Conservation (phyloP, 352 stramenopile genomes). For the Lagenidium giganteum region DNA sequence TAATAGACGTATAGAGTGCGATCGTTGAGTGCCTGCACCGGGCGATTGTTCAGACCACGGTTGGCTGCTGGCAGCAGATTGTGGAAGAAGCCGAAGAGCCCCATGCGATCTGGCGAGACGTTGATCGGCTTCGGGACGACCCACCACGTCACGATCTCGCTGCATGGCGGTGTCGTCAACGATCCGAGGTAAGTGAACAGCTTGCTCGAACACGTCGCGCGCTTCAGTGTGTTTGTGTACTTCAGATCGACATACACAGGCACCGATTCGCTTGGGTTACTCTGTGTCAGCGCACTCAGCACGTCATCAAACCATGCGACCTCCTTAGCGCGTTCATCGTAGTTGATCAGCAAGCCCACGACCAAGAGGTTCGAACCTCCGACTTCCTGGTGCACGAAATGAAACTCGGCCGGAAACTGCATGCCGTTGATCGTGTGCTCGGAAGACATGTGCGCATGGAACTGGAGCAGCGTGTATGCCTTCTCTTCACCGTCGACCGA, state of each 20-base stretch:
- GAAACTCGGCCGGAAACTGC: slow-evolving; percentile 37
- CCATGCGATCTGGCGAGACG: slow-evolving; percentile 29
- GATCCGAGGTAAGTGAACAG: slow-evolving; percentile 66
- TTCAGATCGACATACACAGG: slow-evolving; percentile 37
- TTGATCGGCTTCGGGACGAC: slow-evolving; percentile 48
- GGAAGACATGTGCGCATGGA: slow-evolving; percentile 51
- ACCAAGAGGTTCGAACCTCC: slow-evolving; percentile 32
- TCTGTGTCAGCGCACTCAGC: slow-evolving; percentile 31
- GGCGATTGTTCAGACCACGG: slow-evolving; percentile 35
- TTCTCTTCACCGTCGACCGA: slow-evolving; percentile 32
- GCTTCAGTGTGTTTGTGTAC: slow-evolving; percentile 53
- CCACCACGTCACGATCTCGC: slow-evolving; percentile 57
- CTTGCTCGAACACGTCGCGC: slow-evolving; percentile 36
- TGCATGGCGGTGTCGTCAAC: slow-evolving; percentile 55
- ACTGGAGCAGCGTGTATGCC: slow-evolving; percentile 48
- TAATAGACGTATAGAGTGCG: too few species aligned
- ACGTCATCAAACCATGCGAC: slow-evolving; percentile 38
- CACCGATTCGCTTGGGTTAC: slow-evolving; percentile 11
- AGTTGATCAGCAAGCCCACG: slow-evolving; percentile 39
- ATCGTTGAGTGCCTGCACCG: slow-evolving; percentile 43
- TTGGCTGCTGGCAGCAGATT: slow-evolving; percentile 31
- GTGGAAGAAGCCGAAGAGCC: too few species aligned
- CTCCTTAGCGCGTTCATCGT: slow-evolving; percentile 22
- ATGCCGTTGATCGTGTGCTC: slow-evolving; percentile 56
- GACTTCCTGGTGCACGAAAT: slow-evolving; percentile 49